Evolutionary conservation across 2,329 filamentous ascomycete species (phyloP), one percentile per base, ranked within the genome.

Genomic region (Acrocalymma vagum): DNA sequence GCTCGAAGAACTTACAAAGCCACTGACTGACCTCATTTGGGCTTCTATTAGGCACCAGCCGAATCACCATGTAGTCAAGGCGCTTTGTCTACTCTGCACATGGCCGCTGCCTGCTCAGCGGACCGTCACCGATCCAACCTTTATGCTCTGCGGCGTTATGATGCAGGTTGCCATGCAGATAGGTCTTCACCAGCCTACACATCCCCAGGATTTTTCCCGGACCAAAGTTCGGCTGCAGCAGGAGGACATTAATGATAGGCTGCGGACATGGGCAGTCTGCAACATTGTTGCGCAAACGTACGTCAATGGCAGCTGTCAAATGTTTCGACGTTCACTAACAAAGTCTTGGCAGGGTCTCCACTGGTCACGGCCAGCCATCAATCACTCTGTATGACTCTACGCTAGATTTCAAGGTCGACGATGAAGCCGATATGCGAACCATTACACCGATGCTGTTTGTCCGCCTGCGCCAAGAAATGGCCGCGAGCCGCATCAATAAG

Each of bases 131-230:
- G 89, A 94, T 55, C 87, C 88, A 3, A 93, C 88, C 1, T 90
- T 92, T 63, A 91, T 90, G 64, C 74, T 92, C 13, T 86, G 86
- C 54, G 88, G 89, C 36, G 83, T 90, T 47, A 90, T 93, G 87
- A 91, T 93, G 83, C 90, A 92, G 72, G 83, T 88, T 15, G 89
- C 89, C 7, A 91, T 90, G 52, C 88, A 90, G 52, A 90, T 92
- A 54, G 88, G 89, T 14, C 77, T 94, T 37, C 88, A 94, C 60
- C 82, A 88, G 31, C 89, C 88, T 9, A 90, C 86, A 38, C 85
- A 92, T 65, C 88, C 88, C 29, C 87, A 92, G 65, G 89, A 93
- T 66, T 94, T 93, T 65, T 90, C 87, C 2, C 77, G 88, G 33
- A 85, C 88, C 18, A 86, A 83, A 2, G 78, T 89, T 21, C 85